A percentile compares a stretch with the other conserved stretches of the same genome.
phyloP scores from a whole-genome alignment of 148 eudicot species.

The Dianthus caryophyllus region DNA sequence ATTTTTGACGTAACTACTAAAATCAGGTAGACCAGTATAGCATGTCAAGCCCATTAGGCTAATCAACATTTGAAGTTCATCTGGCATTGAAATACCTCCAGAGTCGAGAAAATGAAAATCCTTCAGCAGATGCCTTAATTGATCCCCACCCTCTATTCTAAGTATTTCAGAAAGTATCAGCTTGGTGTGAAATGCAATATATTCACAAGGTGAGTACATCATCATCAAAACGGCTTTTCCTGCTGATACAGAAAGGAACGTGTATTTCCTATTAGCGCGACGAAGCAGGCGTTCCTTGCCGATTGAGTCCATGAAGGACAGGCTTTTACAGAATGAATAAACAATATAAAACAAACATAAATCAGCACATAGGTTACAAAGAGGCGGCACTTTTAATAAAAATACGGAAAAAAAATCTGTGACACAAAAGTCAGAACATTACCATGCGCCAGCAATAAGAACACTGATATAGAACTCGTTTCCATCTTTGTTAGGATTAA shows the following conservation, averaged over 20 bases:
- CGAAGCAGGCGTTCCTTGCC: constrained; percentile 44
- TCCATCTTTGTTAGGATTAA: constrained; percentile 30
- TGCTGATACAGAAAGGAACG: constrained; percentile 44
- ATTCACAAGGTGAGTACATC: constrained; percentile 73
- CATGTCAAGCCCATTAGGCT: constrained; percentile 62
- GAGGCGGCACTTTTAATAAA: background rate
- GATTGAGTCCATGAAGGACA: constrained; percentile 53
- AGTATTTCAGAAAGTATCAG: constrained; percentile 43
- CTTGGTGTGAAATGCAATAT: constrained; percentile 50
- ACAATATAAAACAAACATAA: constrained; percentile 8
- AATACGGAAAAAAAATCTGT: background rate
- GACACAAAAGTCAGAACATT: constrained; percentile 15
- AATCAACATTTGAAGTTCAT: constrained; percentile 44
- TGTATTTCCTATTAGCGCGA: constrained; percentile 31
- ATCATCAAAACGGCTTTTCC: constrained; percentile 70
- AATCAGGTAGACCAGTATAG: constrained; percentile 49
- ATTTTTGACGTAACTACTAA: constrained; percentile 27
- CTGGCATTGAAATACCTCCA: constrained; percentile 32
- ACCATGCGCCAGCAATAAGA: constrained; percentile 72
- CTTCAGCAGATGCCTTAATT: constrained; percentile 38
- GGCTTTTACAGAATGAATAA: constrained; percentile 32
- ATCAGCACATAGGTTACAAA: constrained; percentile 11
- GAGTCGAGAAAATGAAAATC: constrained; percentile 37
- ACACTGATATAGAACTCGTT: constrained; percentile 36
- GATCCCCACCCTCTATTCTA: constrained; percentile 33